Evolutionary conservation across 2,329 filamentous ascomycete genomes (phyloP), one percentile per base, ranked within the genome.

Genomic region (Paecilomyces fulvus): DNA sequence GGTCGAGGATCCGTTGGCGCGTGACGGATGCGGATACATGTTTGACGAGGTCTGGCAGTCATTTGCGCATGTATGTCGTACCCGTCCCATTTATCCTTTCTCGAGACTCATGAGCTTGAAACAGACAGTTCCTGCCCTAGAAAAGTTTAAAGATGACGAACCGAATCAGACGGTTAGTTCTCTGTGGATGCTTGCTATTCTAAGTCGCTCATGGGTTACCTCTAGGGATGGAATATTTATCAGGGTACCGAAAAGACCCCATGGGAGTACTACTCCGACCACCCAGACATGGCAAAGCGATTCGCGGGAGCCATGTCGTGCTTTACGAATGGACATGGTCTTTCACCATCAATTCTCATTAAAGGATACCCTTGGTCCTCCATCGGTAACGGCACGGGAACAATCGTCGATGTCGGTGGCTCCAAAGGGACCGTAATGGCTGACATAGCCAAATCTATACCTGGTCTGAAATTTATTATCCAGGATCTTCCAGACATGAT

Each of bases 11-110:
- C 46, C 49, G 12, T n/a, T 43, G 3, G 30, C 51, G 11, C 30
- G 43, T 48, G 55, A 28, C 14, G 30, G 52, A 33, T 25, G 58
- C 25, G 56, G 55, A 14, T 51, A 54, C 25, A 57, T 37, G 25
- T 57, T 54, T 51, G 55, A 54, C 20, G 55, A 58, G 20, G 53
- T 31, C 30, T 58, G 37, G 52, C 56, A 54, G 21, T 30, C 51
- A 23, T 49, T 49, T 21, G 46, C 17, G 5, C 46, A 49, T 49
- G 46, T 49, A 49, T 23, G 46, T 49, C 3, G 14, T 49, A 23
- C 10, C 21, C 4, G 17, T 49, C 14, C 46, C n/a, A 20, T 10
- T 49, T 23, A 8, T 12, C 17, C 3, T 49, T 23, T 20, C 46
- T 10, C 3, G 3, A 21, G 17, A 49, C 21, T 49, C 6, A 49